Conservation (phyloP, 306 rosid species). For the Sesbania bispinosa region DNA sequence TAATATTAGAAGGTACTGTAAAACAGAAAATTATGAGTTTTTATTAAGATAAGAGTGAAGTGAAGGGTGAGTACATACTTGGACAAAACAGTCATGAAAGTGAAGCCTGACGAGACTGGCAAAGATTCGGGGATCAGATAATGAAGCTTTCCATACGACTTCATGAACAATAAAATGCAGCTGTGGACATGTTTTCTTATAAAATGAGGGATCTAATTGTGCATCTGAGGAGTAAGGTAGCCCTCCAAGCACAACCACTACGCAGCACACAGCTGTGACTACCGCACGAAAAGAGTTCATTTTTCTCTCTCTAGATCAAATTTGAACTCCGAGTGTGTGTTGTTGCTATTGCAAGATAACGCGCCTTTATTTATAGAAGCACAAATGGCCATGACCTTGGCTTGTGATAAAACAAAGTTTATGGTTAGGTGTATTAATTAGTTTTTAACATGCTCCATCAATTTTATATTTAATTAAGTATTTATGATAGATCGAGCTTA, state of each 20-base stretch:
- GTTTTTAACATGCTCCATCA: too few relatives aligned
- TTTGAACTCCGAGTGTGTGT: background rate
- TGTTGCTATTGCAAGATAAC: background rate
- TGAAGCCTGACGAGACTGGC: constrained; percentile 31
- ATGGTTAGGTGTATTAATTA: too few relatives aligned
- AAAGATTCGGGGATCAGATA: constrained; percentile 9
- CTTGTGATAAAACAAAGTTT: too few relatives aligned
- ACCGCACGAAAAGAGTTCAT: background rate
- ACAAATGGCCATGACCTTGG: background rate
- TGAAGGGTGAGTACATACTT: too few relatives aligned
- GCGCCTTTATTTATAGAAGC: background rate
- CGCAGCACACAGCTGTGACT: background rate
- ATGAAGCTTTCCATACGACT: background rate
- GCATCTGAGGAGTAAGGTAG: background rate
- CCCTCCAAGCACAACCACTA: constrained; percentile 10
- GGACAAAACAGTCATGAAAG: too few relatives aligned
- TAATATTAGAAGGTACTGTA: too few relatives aligned
- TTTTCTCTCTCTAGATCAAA: background rate
- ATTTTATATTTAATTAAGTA: too few relatives aligned
- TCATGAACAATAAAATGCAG: background rate
- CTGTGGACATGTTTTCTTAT: constrained; percentile 19
- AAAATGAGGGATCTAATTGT: constrained; percentile 29
- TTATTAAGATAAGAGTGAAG: constrained; percentile 41
- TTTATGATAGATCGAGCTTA: too few relatives aligned
- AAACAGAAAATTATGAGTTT: too few relatives aligned